Base-by-base conservation (phyloP, 371 early-diverging fungal genomes). In the Syncephalastrum monosporum region DNA sequence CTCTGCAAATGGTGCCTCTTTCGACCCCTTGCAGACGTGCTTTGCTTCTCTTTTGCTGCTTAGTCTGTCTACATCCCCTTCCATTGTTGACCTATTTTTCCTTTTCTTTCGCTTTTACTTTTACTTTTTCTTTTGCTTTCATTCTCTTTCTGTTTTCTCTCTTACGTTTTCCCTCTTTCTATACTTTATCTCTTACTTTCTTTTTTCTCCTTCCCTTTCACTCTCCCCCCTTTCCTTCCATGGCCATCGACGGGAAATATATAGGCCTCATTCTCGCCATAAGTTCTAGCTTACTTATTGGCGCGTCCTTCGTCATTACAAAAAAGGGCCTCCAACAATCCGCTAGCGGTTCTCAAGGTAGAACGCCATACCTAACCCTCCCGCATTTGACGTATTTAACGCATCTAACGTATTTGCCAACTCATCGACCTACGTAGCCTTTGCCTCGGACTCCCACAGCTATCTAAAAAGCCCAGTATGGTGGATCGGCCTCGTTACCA, bases 401-500 rank as follows among this genome's bases (percentile, higher is more conserved):
- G 5, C 0, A 25, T 47, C 8, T 7, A 23, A 6, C 17, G 3
- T 24, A 14, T n/a, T 16, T 4, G 4, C 3, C 17, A 43, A 24
- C 42, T n/a, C 16, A 29, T 14, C 25, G 38, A 47, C 15, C n/a
- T 50, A 13, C 17, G n/a, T 17, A 61, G 54, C 55, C 57, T 72
- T 83, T 33, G 75, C 79, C 25, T 89, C 90, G 45, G 79, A 77
- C 41, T 59, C 55, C 19, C 83, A 91, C 56, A 80, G 79, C 50
- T 94, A 91, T 69, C 74, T 93, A 43, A 82, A 82, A 62, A 91
- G 88, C 71, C 72, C 81, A 43, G 81, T 87, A 47, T 95, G 95
- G 95, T 94, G 94, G 90, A 69, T 77, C 25, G 95, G 95, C 43
- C 87, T 92, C 83, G 58, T 78, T 21, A 88, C 88, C 56, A 92